Percentiles rank a stretch among this genome's conserved stretches.
phyloP scores from a whole-genome alignment of 2,329 filamentous ascomycete genomes.

The Talaromyces islandicus region DNA sequence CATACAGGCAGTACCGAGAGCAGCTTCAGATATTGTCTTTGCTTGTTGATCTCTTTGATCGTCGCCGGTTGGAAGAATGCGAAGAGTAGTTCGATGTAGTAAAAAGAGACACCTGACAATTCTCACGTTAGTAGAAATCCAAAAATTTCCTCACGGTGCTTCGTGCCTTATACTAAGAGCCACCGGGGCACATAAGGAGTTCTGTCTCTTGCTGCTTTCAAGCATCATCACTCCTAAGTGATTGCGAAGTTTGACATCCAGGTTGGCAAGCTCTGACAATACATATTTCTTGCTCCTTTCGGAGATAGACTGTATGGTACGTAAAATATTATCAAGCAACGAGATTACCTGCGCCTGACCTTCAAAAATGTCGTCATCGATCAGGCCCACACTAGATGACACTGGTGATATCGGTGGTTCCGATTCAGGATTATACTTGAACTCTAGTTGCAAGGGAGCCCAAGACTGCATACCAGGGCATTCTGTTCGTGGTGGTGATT shows the following conservation, averaged over 20 bases:
- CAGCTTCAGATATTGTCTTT: background rate
- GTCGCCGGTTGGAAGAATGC: background rate
- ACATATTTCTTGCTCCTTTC: background rate
- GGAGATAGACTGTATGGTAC: background rate
- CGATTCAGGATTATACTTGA: background rate
- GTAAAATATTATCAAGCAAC: conserved; percentile 1
- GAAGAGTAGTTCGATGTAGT: conserved; percentile 1
- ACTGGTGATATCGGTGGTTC: background rate
- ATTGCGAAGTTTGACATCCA: background rate
- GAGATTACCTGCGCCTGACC: background rate
- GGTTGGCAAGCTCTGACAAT: background rate
- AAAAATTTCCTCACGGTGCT: background rate
- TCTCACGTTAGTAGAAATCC: background rate
- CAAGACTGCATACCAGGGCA: background rate
- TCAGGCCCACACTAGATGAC: background rate
- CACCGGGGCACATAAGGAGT: conserved; percentile 4
- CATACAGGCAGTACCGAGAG: conserved; percentile 6
- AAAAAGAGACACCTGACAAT: conserved; percentile 4
- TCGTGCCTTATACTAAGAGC: conserved; percentile 7
- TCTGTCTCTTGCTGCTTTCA: conserved; percentile 3
- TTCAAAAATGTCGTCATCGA: conserved; percentile 1
- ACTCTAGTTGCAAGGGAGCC: background rate
- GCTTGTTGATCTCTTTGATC: background rate
- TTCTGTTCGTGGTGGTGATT: background rate
- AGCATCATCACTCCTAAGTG: background rate